A percentile compares a stretch with the other conserved stretches of the same genome.
Evolutionary conservation across 352 stramenopile species (phyloP).

Genomic region (Thalassiosira oceanica): DNA sequence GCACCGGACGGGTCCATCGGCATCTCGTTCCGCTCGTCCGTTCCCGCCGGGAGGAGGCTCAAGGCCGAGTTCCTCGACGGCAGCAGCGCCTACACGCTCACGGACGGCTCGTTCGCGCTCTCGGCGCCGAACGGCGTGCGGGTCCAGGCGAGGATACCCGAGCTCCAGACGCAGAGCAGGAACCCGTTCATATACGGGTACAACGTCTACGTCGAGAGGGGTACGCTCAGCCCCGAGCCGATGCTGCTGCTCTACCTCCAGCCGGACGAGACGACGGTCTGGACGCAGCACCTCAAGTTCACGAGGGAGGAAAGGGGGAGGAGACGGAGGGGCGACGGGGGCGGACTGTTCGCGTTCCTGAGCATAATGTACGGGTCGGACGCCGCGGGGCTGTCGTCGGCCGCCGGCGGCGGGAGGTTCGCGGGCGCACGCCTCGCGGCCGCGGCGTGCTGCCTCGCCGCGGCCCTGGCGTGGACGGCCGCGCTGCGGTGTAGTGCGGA

Average conservation of each 20-base stretch:
- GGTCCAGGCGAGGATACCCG: conserved; percentile 56
- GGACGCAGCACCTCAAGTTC: conserved; percentile 62
- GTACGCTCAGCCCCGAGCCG: conserved; percentile 71
- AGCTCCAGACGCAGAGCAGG: conserved; percentile 44
- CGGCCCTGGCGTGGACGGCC: too few species aligned
- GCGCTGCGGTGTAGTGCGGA: too few species aligned
- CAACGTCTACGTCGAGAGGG: conserved; percentile 72
- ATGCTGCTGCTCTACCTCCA: conserved; percentile 65
- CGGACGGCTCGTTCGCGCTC: conserved; percentile 58
- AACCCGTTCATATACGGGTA: conserved; percentile 73
- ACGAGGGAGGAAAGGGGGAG: neutral
- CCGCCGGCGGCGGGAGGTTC: too few species aligned
- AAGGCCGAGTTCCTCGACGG: conserved; percentile 70
- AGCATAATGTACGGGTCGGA: neutral
- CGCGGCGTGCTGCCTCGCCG: too few species aligned
- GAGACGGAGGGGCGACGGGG: neutral
- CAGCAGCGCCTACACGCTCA: conserved; percentile 27
- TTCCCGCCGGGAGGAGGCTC: conserved; percentile 60
- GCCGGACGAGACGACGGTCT: conserved; percentile 57
- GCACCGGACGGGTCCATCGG: conserved; percentile 38
- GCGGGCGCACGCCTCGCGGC: too few species aligned
- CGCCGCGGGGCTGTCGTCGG: too few species aligned
- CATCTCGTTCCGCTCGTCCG: conserved; percentile 45
- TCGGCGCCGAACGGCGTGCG: conserved; percentile 52
- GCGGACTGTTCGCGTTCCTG: too few species aligned